Evolutionary conservation across 768 basidiomycete species (phyloP).

Genomic region (Amanita thiersii): DNA sequence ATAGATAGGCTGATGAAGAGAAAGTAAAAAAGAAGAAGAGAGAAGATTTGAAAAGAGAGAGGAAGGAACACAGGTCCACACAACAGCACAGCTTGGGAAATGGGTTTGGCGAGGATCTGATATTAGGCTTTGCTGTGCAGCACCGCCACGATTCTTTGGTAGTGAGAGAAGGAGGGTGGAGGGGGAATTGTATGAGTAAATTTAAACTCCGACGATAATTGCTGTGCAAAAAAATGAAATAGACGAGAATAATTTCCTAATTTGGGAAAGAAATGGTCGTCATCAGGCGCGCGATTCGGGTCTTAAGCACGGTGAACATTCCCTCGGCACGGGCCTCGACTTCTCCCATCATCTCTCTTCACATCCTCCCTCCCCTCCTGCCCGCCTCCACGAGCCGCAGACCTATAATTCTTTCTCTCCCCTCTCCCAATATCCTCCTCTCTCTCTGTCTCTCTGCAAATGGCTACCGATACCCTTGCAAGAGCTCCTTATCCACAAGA

Average conservation of each 20-base stretch:
- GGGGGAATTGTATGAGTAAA: constrained; percentile 3
- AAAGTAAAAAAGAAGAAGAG: constrained; percentile 4
- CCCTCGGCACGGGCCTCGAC: constrained; percentile 16
- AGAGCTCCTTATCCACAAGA: constrained; percentile 19
- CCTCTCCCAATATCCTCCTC: no score
- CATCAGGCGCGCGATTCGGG: constrained; percentile 6
- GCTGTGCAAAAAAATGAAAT: constrained; percentile 5
- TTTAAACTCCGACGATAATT: constrained; percentile 3
- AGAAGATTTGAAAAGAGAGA: constrained; percentile 4
- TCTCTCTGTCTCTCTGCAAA: constrained; percentile 21
- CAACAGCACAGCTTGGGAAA: constrained; percentile 23
- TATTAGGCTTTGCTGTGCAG: constrained; percentile 31
- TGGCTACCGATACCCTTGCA: constrained; percentile 27
- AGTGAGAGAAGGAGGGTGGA: constrained; percentile 8
- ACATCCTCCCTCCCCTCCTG: constrained; percentile 15
- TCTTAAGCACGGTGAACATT: constrained; percentile 1
- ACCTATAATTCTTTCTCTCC: constrained; percentile 12
- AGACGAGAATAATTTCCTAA: neutral
- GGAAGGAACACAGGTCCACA: constrained; percentile 5
- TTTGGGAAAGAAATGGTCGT: neutral
- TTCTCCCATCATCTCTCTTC: constrained; percentile 19
- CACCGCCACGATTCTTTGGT: constrained; percentile 33
- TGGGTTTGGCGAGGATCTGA: constrained; percentile 14
- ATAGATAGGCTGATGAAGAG: constrained; percentile 11
- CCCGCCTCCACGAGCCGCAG: constrained; percentile 20